Base-by-base conservation (phyloP, 2,329 filamentous ascomycete species). In the Madurella mycetomatis region DNA sequence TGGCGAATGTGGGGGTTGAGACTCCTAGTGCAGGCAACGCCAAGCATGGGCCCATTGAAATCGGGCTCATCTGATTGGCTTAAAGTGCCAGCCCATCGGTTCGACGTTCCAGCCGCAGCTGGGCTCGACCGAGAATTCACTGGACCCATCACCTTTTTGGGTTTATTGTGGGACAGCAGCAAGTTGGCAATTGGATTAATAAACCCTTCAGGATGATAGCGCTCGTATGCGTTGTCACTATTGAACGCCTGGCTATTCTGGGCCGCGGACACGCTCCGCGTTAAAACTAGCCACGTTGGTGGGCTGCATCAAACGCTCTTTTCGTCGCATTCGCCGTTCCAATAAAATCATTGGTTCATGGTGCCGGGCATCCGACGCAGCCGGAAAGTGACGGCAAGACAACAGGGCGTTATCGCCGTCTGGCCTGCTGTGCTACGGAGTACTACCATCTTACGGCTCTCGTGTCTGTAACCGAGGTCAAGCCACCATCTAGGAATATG, bases 191-290 rank as follows among this genome's bases (percentile, higher is more conserved):
- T 47, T 34, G 45, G 45, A 15, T 30, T 18, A 16, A 16, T n/a
- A n/a, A 37, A 2, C 9, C 9, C 31, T 49, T 32, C 32, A 42
- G 34, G 42, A 52, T 41, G 42, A 47, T 52, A 37, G 42, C 13
- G 32, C 45, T 40, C 41, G 37, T 18, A 49, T 16, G 42, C 51
- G 37, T 25, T 25, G 25, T 51, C 44, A 44, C 56, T 56, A 58
- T 58, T 56, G 56, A 58, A 54, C 44, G 53, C 53, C 25, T 47
- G 45, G 40, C 2, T 11, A 25, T 44, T 49, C 47, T 54, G 52
- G 47, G 41, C 52, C 47, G 49, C 41, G 19, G 9, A 32, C 18
- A 13, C 31, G 34, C 13, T 34, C 37, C 41, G 39, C 13, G 44
- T 47, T 9, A 47, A 32, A 41, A 18, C 45, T 9, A 16, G 54